Conservation (phyloP, 2,329 filamentous ascomycete species). For the Pseudogymnoascus sp. region DNA sequence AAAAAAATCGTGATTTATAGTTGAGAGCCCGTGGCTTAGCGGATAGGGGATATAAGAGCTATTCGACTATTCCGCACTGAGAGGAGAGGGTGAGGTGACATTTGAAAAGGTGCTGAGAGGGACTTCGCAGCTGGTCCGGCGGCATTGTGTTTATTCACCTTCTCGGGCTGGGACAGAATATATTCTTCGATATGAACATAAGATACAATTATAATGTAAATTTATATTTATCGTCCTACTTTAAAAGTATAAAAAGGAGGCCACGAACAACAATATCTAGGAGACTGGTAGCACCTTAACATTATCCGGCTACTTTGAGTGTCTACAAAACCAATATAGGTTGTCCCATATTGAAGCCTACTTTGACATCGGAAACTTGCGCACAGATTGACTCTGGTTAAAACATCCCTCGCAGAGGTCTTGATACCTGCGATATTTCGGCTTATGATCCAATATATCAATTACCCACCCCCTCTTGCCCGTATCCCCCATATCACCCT, state of each 20-base stretch:
- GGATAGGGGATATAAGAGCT: neutral
- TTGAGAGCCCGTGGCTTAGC: neutral
- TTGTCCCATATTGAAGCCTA: neutral
- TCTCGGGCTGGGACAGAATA: neutral
- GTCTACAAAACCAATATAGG: neutral
- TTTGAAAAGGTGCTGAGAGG: neutral
- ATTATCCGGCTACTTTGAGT: neutral
- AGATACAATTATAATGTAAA: neutral
- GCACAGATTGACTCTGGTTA: neutral
- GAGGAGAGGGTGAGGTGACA: neutral
- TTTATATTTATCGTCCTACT: neutral
- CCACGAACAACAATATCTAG: too few species aligned
- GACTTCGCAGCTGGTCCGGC: neutral
- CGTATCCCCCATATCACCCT: neutral
- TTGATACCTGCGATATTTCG: neutral
- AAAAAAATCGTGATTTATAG: neutral
- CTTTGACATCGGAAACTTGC: neutral
- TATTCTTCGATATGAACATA: neutral
- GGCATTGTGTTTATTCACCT: neutral
- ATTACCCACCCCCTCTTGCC: slow-evolving; percentile 11
- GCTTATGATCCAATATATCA: slow-evolving; percentile 9
- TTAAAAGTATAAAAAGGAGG: too few species aligned
- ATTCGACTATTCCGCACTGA: neutral
- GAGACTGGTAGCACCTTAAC: too few species aligned
- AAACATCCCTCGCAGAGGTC: neutral